Percentiles rank a stretch among this genome's conserved stretches.
Evolutionary conservation across 768 basidiomycete species (phyloP).

Genomic region (Macrocybe gigantea): DNA sequence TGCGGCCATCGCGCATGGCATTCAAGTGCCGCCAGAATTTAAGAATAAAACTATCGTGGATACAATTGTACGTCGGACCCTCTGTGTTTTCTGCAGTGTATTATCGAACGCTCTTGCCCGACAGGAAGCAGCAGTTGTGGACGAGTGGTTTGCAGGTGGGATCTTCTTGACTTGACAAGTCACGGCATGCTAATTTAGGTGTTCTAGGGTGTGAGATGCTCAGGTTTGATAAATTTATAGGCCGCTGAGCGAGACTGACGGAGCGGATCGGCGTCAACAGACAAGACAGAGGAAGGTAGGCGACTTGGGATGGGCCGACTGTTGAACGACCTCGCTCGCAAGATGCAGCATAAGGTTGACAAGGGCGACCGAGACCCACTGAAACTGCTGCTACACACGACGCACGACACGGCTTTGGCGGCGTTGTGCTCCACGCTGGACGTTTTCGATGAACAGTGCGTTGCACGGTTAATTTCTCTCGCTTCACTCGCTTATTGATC

Average conservation of each 20-base stretch:
- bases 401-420: constrained; percentile 70
- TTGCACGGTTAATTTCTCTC: background rate
- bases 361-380: constrained; percentile 40
- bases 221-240: constrained; percentile 8
- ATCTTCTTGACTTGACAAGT: background rate
- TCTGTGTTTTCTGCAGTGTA: background rate
- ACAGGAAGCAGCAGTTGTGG: constrained; percentile 67
- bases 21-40: constrained; percentile 68
- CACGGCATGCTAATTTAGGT: constrained; percentile 6
- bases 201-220: constrained; percentile 34
- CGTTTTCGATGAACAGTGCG: constrained; percentile 65
- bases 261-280: constrained; percentile 25
- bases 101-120: background rate
- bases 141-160: constrained; percentile 73
- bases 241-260: background rate
- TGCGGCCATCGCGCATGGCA: constrained; percentile 65
- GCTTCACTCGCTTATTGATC: background rate
- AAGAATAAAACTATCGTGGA: constrained; percentile 54
- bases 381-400: constrained; percentile 64
- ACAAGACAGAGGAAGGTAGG: constrained; percentile 70
- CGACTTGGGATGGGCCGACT: constrained; percentile 75
- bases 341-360: constrained; percentile 55
- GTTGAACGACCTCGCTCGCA: constrained; percentile 54
- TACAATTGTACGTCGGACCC: constrained; percentile 40
- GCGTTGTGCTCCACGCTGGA: constrained; percentile 60